These are phyloP conservation scores for Globisporangium yorkense DNA, from an alignment of 352 stramenopile species.

Conservation along the genomic window DNA sequence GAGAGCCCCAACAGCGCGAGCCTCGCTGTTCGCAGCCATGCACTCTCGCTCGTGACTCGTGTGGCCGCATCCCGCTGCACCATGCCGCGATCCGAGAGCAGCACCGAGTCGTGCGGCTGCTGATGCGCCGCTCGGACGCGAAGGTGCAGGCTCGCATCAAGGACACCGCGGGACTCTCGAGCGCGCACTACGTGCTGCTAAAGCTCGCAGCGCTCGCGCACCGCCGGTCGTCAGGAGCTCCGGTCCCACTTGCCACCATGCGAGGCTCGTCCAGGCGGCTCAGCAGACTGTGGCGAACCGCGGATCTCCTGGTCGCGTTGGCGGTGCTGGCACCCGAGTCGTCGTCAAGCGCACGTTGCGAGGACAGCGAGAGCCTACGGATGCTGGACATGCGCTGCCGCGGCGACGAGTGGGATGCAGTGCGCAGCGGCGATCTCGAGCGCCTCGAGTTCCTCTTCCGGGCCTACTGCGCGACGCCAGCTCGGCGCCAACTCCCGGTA, in stretches of 20 bases:
- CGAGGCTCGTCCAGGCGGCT: conserved; percentile 19
- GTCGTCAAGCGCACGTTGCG: background rate
- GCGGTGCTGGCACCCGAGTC: background rate
- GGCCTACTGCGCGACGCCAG: conserved; percentile 13
- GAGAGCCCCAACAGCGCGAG: too few relatives aligned
- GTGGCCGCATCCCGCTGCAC: conserved; percentile 43
- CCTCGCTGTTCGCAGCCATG: conserved; percentile 7
- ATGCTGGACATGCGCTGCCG: conserved; percentile 30
- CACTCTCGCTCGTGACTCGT: conserved; percentile 25
- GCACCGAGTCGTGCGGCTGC: conserved; percentile 19
- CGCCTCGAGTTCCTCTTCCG: conserved; percentile 29
- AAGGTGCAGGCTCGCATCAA: conserved; percentile 28
- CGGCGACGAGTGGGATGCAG: conserved; percentile 48
- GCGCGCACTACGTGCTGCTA: conserved; percentile 41
- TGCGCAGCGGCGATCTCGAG: conserved; percentile 28
- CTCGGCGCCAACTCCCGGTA: conserved; percentile 1
- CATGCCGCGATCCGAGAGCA: conserved; percentile 42
- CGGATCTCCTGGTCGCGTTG: conserved; percentile 1
- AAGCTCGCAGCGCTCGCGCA: conserved; percentile 30
- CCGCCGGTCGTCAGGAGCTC: conserved; percentile 1
- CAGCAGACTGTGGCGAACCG: conserved; percentile 8
- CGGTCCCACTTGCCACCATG: conserved; percentile 8
- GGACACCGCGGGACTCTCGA: conserved; percentile 33
- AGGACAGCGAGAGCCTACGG: background rate
- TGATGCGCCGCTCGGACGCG: conserved; percentile 32